phyloP scores from a whole-genome alignment of 805 yeast species.

The Yarrowia sp. region DNA sequence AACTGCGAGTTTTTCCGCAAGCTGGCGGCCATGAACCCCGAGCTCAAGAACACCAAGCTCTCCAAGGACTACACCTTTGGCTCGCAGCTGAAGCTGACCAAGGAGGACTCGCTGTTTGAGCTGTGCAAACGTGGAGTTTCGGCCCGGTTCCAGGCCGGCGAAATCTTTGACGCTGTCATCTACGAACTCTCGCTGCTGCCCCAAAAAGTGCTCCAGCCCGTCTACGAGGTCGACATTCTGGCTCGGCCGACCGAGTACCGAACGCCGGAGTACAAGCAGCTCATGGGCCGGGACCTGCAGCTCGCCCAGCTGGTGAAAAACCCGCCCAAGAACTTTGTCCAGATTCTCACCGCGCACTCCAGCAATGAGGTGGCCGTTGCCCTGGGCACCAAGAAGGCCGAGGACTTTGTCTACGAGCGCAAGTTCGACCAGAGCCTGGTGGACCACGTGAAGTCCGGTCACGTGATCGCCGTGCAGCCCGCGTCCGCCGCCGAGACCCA shows the following conservation, averaged over 20 bases:
- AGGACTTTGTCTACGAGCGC: slow-evolving; percentile 23
- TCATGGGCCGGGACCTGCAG: slow-evolving; percentile 19
- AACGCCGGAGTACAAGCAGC: slow-evolving; percentile 22
- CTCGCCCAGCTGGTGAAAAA: background rate
- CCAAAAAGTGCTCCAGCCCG: slow-evolving; percentile 14
- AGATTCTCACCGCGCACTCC: background rate
- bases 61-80: slow-evolving; percentile 17
- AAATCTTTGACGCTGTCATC: slow-evolving; percentile 14
- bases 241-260: slow-evolving; percentile 29
- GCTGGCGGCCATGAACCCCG: slow-evolving; percentile 1
- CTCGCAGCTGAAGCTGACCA: background rate
- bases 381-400: background rate
- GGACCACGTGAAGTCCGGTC: background rate
- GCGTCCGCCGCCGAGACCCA: slow-evolving; percentile 3
- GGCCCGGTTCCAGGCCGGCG: slow-evolving; percentile 28
- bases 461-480: background rate
- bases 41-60: background rate
- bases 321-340: slow-evolving; percentile 31
- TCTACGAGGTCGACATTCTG: slow-evolving; percentile 16
- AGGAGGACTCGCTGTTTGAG: background rate
- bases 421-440: slow-evolving; percentile 7
- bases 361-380: slow-evolving; percentile 5
- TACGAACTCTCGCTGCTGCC: background rate
- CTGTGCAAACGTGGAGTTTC: background rate
- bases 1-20: slow-evolving; percentile 23